Evolutionary conservation across 345 rosid genomes (phyloP).

Genomic region (Arabidopsis arenosa): DNA sequence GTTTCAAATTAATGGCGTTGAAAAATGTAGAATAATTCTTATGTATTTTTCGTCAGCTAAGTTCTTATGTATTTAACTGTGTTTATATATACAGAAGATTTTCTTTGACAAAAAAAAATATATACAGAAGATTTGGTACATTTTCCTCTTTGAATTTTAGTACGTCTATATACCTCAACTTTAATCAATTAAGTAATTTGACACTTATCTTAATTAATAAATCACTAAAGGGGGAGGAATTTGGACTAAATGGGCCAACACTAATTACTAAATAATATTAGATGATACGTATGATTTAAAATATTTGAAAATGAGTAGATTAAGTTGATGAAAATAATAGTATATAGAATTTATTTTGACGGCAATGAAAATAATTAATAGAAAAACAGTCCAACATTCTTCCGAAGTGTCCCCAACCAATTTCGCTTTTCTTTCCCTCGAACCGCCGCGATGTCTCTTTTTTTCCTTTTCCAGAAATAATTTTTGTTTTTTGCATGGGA

Average conservation of each 20-base stretch:
- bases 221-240: constrained; percentile 27
- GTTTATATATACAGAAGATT: too few relatives aligned
- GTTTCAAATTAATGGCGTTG: too few relatives aligned
- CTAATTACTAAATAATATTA: constrained; percentile 2
- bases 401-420: constrained; percentile 44
- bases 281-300: constrained; percentile 6
- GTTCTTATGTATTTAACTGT: too few relatives aligned
- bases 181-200: constrained; percentile 11
- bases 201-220: constrained; percentile 10
- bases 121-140: too few relatives aligned
- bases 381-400: constrained; percentile 45
- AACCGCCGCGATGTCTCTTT: constrained; percentile 47
- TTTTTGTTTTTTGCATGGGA: constrained; percentile 32
- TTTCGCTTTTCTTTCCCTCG: constrained; percentile 46
- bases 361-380: not conserved
- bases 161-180: not conserved
- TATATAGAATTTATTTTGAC: not conserved
- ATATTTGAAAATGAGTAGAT: constrained; percentile 7
- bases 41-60: too few relatives aligned
- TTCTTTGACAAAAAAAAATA: too few relatives aligned
- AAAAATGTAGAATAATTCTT: too few relatives aligned
- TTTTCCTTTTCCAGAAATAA: constrained; percentile 4
- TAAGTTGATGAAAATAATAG: constrained; percentile 11
- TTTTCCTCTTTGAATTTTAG: too few relatives aligned
- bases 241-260: constrained; percentile 38